Base-by-base conservation (phyloP, 2,329 filamentous ascomycete genomes). In the Colletotrichum sp. region DNA sequence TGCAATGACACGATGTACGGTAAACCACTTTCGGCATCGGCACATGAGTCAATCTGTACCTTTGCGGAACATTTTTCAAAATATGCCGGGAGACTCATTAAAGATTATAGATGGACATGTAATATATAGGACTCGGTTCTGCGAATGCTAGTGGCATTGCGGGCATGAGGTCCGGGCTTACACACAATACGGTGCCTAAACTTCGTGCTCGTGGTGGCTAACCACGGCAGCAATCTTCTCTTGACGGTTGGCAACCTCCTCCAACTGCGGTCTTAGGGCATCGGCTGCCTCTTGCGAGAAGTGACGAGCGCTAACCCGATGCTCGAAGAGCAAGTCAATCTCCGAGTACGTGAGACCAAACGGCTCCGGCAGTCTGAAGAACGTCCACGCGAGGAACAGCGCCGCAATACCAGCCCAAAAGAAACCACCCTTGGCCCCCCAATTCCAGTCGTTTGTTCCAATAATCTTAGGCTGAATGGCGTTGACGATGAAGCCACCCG, bases 401-500 rank as follows among this genome's bases (percentile, higher is more conserved):
- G 80, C 71, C n/a, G 81, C 80, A 18, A 80, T 79, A 9, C 81
- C 81, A 49, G 81, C 81, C 63, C 81, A 82, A 68, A 82, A 82
- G 44, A 82, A 78, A 24, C 78, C 81, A 4, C 81, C 76, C 72
- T 81, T 82, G 7, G 81, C 81, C 15, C 81, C 81, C 81, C 81
- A 82, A 68, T 82, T 80, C 81, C 81, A 82, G 57, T 68, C 68
- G 13, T 77, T 76, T 8, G 34, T 26, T 70, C 79, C 80, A 18
- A 76, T 59, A 32, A 76, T 78, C 18, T 74, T 77, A 21, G 68
- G 69, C 55, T 67, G 71, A 24, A 68, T 36, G 3, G 80, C 80
- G 71, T 82, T 82, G 55, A 68, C 84, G 57, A 88, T 81, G 67
- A 87, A 85, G 78, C 87, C 86, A 12, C 82, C 84, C 6, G 85